Conservation (phyloP, 192 early-diverging fungal genomes). For the Mortierella alpina region DNA sequence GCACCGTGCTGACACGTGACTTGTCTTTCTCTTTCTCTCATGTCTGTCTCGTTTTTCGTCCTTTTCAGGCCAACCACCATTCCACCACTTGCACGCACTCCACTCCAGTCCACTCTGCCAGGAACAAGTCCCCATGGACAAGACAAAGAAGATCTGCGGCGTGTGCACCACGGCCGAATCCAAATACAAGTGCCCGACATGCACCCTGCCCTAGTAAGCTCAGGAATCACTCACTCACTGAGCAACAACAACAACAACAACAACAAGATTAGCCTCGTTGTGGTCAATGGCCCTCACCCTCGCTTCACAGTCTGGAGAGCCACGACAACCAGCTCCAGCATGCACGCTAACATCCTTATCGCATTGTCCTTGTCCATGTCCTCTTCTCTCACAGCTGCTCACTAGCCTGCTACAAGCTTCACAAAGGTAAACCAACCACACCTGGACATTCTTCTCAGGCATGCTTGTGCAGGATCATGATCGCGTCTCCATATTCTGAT, state of each 20-base stretch:
- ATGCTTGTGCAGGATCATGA: too few relatives aligned
- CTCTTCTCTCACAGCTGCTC: slow-evolving; percentile 24
- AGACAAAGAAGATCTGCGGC: slow-evolving; percentile 47
- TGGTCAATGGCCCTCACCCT: not conserved
- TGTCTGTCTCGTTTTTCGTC: not conserved
- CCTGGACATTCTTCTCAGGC: not conserved
- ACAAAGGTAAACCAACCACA: slow-evolving; percentile 34
- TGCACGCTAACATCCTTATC: not conserved
- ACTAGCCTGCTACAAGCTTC: slow-evolving; percentile 45
- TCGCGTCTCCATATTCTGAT: not conserved
- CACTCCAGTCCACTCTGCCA: too few relatives aligned
- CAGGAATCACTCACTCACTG: not conserved
- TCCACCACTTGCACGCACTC: not conserved
- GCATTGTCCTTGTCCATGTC: not conserved
- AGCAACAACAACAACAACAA: not conserved
- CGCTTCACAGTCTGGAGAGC: too few relatives aligned
- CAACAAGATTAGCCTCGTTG: not conserved
- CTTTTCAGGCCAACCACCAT: not conserved
- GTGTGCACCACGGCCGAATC: slow-evolving; percentile 37
- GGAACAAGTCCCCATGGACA: slow-evolving; percentile 21
- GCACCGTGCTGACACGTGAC: too few relatives aligned
- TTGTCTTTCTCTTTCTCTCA: not conserved
- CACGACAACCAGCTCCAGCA: too few relatives aligned
- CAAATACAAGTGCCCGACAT: slow-evolving; percentile 51
- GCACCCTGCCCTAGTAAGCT: slow-evolving; percentile 48